Evolutionary conservation across 805 yeast species (phyloP).

Genomic region (Yamadazyma takamatsuzukensis): DNA sequence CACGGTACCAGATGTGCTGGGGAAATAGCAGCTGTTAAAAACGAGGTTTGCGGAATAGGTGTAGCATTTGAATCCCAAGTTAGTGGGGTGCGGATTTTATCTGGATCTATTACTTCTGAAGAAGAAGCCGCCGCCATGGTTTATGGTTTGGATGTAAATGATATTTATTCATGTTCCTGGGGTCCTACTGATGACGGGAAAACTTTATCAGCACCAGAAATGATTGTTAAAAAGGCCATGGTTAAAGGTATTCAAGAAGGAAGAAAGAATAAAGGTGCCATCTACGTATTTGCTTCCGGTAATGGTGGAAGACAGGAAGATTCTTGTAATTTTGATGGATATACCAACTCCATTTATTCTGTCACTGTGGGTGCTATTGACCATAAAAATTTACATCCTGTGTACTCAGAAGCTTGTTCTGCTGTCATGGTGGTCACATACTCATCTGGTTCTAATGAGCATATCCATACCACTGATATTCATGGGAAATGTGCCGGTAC

Average conservation of each 20-base stretch:
- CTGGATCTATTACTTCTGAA: conserved; percentile 74
- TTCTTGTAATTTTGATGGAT: conserved; percentile 95
- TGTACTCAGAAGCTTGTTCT: conserved; percentile 87
- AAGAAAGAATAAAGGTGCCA: conserved; percentile 72
- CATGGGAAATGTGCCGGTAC: conserved; percentile 60
- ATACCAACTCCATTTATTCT: conserved; percentile 91
- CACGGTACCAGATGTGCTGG: conserved; percentile 99
- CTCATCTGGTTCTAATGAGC: conserved; percentile 86
- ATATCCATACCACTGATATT: conserved; percentile 84
- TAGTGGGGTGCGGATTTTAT: conserved; percentile 84
- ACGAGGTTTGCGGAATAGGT: conserved; percentile 91
- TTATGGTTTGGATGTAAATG: conserved; percentile 77
- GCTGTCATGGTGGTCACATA: conserved; percentile 94
- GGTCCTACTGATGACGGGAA: conserved; percentile 94
- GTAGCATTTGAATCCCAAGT: conserved; percentile 88
- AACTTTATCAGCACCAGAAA: conserved; percentile 81
- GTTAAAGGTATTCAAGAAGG: conserved; percentile 84
- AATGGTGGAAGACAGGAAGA: conserved; percentile 84
- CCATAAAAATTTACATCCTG: conserved; percentile 80
- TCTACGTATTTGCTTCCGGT: conserved; percentile 95
- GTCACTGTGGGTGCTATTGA: conserved; percentile 95
- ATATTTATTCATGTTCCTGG: conserved; percentile 97
- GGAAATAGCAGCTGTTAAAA: conserved; percentile 87
- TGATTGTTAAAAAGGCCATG: conserved; percentile 74
- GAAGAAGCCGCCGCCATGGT: conserved; percentile 90